A percentile compares a stretch with the other conserved stretches of the same genome.
Conservation (phyloP, 2,329 filamentous ascomycete species). For the Pyrenochaeta sp. region DNA sequence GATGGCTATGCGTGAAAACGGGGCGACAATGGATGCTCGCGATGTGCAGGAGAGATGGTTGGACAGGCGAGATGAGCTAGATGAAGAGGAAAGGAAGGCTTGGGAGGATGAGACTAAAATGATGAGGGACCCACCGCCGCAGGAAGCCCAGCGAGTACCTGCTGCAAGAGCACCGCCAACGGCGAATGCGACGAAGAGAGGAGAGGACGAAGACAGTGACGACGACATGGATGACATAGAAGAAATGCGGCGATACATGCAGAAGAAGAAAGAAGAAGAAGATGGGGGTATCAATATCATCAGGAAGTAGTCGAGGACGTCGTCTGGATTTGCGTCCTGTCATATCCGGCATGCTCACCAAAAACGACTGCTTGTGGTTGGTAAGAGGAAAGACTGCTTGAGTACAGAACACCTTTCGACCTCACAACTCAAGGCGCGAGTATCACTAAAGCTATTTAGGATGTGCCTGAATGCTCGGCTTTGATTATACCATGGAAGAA, state of each 20-base stretch:
- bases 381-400: neutral
- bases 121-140: conserved; percentile 30
- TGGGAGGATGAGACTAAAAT: conserved; percentile 76
- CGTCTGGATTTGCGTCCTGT: neutral
- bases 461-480: neutral
- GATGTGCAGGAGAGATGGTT: conserved; percentile 98
- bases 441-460: neutral
- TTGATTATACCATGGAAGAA: neutral
- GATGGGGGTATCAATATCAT: conserved; percentile 77
- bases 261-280: conserved; percentile 58
- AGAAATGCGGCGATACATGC: conserved; percentile 50
- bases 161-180: conserved; percentile 9
- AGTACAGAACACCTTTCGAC: neutral
- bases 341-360: neutral
- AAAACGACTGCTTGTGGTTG: neutral
- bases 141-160: conserved; percentile 11
- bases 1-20: conserved; percentile 81
- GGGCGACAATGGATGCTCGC: conserved; percentile 77
- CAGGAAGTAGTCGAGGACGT: conserved; percentile 58
- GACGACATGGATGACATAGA: conserved; percentile 50
- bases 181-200: conserved; percentile 19
- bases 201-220: conserved; percentile 29
- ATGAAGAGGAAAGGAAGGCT: conserved; percentile 77
- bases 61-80: conserved; percentile 86
- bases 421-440: neutral